Evolutionary conservation across 345 rosid species (phyloP).

Genomic region (Sonneratia caseolaris): DNA sequence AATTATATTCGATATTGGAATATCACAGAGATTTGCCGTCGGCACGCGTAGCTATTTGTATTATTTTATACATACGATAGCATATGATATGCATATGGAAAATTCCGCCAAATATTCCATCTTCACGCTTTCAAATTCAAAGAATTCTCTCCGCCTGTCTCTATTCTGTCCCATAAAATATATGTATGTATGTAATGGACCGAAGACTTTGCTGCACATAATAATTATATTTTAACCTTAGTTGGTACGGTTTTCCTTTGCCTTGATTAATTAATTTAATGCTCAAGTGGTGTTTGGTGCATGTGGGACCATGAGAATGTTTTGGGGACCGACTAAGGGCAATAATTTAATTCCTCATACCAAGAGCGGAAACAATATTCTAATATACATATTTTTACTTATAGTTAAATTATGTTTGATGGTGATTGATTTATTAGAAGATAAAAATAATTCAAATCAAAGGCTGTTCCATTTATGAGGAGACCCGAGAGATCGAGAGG

Average conservation of each 20-base stretch:
- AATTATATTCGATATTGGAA: neutral
- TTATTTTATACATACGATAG: neutral
- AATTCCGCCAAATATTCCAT: neutral
- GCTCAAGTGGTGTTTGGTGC: neutral
- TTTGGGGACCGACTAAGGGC: neutral
- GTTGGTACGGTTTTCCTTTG: neutral
- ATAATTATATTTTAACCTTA: neutral
- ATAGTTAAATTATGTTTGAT: no score
- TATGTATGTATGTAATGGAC: neutral
- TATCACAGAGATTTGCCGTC: neutral
- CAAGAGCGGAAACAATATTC: neutral
- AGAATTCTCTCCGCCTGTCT: slow-evolving; percentile 2
- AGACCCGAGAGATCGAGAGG: no score
- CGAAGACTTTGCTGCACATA: neutral
- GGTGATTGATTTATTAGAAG: no score
- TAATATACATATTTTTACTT: no score
- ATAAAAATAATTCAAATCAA: no score
- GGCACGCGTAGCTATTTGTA: neutral
- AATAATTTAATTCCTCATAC: neutral
- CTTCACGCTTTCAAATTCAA: slow-evolving; percentile 11
- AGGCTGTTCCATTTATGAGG: no score
- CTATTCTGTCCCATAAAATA: slow-evolving; percentile 7
- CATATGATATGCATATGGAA: neutral
- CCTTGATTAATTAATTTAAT: neutral
- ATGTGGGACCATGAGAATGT: slow-evolving; percentile 4